Evolutionary conservation across 176 grass and related monocot genomes (phyloP).

Genomic region (Triticum urartu): DNA sequence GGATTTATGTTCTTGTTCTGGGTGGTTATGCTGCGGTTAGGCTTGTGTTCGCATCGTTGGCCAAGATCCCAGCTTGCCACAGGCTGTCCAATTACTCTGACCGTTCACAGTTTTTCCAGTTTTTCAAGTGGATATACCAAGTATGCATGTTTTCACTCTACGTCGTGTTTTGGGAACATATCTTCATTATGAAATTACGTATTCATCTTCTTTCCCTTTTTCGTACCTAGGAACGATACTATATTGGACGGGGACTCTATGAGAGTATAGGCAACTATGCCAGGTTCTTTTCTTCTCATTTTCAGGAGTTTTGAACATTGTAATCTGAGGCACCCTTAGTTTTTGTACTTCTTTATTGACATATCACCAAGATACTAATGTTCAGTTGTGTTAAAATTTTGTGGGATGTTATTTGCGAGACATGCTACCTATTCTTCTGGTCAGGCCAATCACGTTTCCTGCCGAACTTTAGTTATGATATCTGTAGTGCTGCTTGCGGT

Average conservation of each 20-base stretch:
- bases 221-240: constrained; percentile 82
- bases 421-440: background rate
- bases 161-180: constrained; percentile 2
- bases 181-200: constrained; percentile 11
- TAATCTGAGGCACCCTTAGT: background rate
- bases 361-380: constrained; percentile 1
- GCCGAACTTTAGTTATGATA: background rate
- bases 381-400: background rate
- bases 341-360: background rate
- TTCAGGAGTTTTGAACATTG: background rate
- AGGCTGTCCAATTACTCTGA: constrained; percentile 73
- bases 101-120: constrained; percentile 85
- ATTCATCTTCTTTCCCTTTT: constrained; percentile 32
- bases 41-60: constrained; percentile 59
- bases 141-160: constrained; percentile 39
- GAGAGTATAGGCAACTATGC: constrained; percentile 83
- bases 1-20: constrained; percentile 81
- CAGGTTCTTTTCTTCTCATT: constrained; percentile 51
- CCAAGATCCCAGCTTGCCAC: constrained; percentile 96
- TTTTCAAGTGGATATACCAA: constrained; percentile 99
- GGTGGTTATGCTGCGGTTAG: constrained; percentile 84
- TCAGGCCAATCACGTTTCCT: background rate
- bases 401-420: background rate
- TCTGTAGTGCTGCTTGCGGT: background rate
- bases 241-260: constrained; percentile 82